phyloP scores from a whole-genome alignment of 2,329 filamentous ascomycete species.

The Talaromyces atroroseus region DNA sequence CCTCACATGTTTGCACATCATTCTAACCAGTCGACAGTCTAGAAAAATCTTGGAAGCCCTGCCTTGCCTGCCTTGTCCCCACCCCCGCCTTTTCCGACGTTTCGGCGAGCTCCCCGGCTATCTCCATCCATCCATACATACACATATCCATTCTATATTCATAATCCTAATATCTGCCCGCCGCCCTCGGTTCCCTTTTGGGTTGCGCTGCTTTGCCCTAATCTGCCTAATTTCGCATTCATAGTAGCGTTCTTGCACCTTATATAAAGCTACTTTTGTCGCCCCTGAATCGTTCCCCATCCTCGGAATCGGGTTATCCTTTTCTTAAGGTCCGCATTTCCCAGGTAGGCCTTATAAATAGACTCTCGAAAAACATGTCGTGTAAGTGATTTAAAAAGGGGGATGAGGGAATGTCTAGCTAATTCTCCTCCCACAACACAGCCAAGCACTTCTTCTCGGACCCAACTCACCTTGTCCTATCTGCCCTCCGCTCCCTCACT shows the following conservation, averaged over 20 bases:
- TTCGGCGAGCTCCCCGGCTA: neutral
- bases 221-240: neutral
- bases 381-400: slow-evolving; percentile 6
- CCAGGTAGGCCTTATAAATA: neutral
- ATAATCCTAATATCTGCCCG: neutral
- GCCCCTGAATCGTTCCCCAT: neutral
- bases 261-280: neutral
- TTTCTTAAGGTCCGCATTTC: neutral
- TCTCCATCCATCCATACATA: neutral
- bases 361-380: neutral
- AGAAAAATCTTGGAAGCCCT: neutral
- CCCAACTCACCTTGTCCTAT: slow-evolving; percentile 68
- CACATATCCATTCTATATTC: neutral
- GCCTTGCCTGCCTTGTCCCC: neutral
- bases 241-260: neutral
- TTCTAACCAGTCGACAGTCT: neutral
- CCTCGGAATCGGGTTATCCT: neutral
- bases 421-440: slow-evolving; percentile 14
- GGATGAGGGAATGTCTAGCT: neutral
- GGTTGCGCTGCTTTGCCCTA: neutral
- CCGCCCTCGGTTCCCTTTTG: neutral
- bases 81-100: neutral
- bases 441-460: slow-evolving; percentile 87
- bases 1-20: neutral
- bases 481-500: slow-evolving; percentile 70